Conservation (phyloP, 768 basidiomycete genomes). For the Amanita rubescens region DNA sequence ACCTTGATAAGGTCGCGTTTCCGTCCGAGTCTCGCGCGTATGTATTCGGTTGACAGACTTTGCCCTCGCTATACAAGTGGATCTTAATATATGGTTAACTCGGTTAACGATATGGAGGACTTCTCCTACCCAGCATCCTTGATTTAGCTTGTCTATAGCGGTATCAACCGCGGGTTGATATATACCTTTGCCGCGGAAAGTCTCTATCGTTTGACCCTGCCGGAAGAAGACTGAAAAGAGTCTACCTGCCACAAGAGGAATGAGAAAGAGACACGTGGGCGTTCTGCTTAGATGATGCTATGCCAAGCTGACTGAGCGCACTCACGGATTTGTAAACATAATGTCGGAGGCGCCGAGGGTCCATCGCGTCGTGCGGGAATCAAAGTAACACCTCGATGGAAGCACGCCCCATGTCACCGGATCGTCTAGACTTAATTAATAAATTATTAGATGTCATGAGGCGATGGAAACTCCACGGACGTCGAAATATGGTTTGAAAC, state of each 20-base stretch:
- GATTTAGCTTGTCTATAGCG: slow-evolving; percentile 75
- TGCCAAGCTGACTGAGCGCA: slow-evolving; percentile 2
- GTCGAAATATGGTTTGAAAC: slow-evolving; percentile 95
- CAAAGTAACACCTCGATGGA: slow-evolving; percentile 54
- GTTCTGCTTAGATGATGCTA: slow-evolving; percentile 7
- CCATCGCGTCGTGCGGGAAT: slow-evolving; percentile 69
- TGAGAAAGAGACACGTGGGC: slow-evolving; percentile 3
- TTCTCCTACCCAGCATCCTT: slow-evolving; percentile 75
- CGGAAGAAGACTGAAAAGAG: slow-evolving; percentile 80
- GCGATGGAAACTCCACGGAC: slow-evolving; percentile 28
- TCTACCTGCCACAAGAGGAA: slow-evolving; percentile 37
- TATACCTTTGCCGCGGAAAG: slow-evolving; percentile 83
- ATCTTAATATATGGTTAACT: slow-evolving; percentile 41
- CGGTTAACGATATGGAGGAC: background rate
- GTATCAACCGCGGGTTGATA: slow-evolving; percentile 80
- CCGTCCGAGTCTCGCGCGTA: slow-evolving; percentile 39
- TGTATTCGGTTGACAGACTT: slow-evolving; percentile 65
- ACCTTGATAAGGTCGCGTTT: slow-evolving; percentile 51
- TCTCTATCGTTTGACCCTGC: slow-evolving; percentile 87
- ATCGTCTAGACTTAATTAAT: slow-evolving; percentile 58
- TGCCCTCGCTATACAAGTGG: slow-evolving; percentile 88
- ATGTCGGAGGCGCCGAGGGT: slow-evolving; percentile 89
- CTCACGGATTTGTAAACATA: slow-evolving; percentile 90
- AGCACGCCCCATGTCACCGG: slow-evolving; percentile 85
- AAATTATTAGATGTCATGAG: slow-evolving; percentile 9